A percentile compares a stretch with the other conserved stretches of the same genome.
Evolutionary conservation across 768 basidiomycete species (phyloP).

Genomic region (Agaricus blazei): DNA sequence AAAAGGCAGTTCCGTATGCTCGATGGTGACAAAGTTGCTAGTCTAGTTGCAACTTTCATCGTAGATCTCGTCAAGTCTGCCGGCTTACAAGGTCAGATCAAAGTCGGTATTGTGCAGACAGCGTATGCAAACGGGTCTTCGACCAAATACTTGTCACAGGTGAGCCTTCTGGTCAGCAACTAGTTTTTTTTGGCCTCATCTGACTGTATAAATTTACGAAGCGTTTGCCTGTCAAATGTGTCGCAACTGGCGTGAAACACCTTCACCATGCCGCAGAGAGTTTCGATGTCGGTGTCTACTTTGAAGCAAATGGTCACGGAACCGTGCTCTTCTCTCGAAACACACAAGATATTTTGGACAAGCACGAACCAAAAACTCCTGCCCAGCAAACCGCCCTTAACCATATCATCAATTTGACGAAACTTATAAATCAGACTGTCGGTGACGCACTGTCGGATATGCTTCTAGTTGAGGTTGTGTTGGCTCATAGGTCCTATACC

Average conservation of each 20-base stretch:
- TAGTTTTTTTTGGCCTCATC: not conserved
- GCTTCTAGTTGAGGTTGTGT: constrained; percentile 90
- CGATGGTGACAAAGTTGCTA: constrained; percentile 98
- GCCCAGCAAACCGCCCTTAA: constrained; percentile 77
- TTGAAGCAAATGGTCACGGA: constrained; percentile 98
- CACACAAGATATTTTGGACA: constrained; percentile 56
- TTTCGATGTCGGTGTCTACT: constrained; percentile 96
- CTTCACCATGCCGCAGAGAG: constrained; percentile 95
- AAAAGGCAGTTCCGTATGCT: constrained; percentile 80
- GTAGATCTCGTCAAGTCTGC: constrained; percentile 84
- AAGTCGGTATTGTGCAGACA: constrained; percentile 95
- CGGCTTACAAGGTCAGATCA: constrained; percentile 70
- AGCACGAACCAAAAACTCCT: constrained; percentile 71
- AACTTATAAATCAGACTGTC: constrained; percentile 96
- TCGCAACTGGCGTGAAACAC: constrained; percentile 95
- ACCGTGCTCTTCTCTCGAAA: constrained; percentile 89
- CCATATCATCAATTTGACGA: constrained; percentile 70
- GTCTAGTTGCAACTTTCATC: constrained; percentile 88
- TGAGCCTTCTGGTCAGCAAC: constrained; percentile 27
- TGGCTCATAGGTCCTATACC: constrained; percentile 83
- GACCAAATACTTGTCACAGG: constrained; percentile 84
- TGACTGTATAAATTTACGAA: constrained; percentile 23
- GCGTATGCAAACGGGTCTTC: constrained; percentile 98
- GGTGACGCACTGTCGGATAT: constrained; percentile 96
- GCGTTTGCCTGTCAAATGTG: constrained; percentile 93